Evolutionary conservation across 139 green algal species (phyloP), one percentile per base, ranked within the genome.

Genomic region (Micractinium conductrix): DNA sequence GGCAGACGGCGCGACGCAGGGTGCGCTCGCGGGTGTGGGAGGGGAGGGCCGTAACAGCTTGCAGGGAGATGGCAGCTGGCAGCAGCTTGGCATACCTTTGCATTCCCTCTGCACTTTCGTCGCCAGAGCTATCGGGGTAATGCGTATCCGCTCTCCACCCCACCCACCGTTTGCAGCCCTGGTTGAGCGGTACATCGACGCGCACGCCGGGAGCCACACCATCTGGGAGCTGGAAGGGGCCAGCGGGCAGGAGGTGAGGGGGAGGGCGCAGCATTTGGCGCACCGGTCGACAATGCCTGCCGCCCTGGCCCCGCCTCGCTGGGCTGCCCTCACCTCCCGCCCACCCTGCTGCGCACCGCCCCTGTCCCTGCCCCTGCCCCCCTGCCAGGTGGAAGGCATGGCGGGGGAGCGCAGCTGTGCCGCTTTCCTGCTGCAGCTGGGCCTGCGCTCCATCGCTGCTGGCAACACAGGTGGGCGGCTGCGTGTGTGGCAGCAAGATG

Each of bases 361-460:
- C 2, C 24, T 35, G 24, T 68, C 19, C 21, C 60, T 30, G 14
- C 60, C 12, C 2, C 21, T 68, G 35, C 35, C 1, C 38, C 22
- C 63, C 63, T 71, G 8, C 30, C 78, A 76, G 78, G 62, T 75
- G 42, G 62, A 84, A 9, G 62, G 62, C 19, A 62, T 74, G 63
- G 78, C 78, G 0, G 79, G 48, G 45, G 44, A 58, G 45, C 74
- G 78, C 48, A 35, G 80, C 86, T 45, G 45, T 26, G 60, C 67
- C 79, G 45, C 45, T 48, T 85, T 90, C 71, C 69, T 87, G 45
- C 81, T 90, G 22, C 86, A 90, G 68, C 73, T 86, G 35, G 86
- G 86, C 21, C 72, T 90, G 28, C 40, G 80, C 4, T 81, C 86
- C 38, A 79, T 90, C 30, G 63, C 74, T 0, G 86, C 55, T 10